phyloP scores from a whole-genome alignment of 192 early-diverging fungal genomes.

The Coemansia sp. region DNA sequence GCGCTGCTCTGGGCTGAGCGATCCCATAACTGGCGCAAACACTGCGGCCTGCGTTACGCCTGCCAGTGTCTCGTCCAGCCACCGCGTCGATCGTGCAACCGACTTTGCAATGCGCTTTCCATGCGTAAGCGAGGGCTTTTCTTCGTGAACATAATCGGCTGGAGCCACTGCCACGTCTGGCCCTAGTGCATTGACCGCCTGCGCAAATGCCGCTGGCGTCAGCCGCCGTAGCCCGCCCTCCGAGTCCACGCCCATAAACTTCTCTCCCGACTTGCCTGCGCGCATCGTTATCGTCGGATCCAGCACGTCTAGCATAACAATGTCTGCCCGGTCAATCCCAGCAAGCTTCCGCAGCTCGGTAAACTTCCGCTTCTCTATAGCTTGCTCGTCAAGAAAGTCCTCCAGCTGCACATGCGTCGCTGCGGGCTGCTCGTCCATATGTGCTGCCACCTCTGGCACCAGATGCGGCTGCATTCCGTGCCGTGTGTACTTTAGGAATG shows the following conservation, averaged over 20 bases:
- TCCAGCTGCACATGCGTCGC: slow-evolving; percentile 47
- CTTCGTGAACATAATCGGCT: slow-evolving; percentile 45
- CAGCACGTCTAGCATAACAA: slow-evolving; percentile 39
- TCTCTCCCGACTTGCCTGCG: slow-evolving; percentile 25
- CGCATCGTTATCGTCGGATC: slow-evolving; percentile 33
- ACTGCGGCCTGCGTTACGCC: slow-evolving; percentile 21
- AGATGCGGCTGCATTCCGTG: slow-evolving; percentile 51
- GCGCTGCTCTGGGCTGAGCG: slow-evolving; percentile 39
- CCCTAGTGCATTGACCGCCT: slow-evolving; percentile 21
- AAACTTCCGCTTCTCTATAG: slow-evolving; percentile 8
- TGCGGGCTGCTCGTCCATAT: slow-evolving; percentile 28
- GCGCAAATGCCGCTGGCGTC: slow-evolving; percentile 32
- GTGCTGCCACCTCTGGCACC: slow-evolving; percentile 46
- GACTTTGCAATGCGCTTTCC: slow-evolving; percentile 54
- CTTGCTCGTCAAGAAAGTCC: slow-evolving; percentile 42
- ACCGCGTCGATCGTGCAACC: slow-evolving; percentile 33
- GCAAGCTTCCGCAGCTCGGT: slow-evolving; percentile 29
- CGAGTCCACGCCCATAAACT: slow-evolving; percentile 43
- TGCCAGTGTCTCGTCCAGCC: slow-evolving; percentile 48
- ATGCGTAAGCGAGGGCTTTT: slow-evolving; percentile 33
- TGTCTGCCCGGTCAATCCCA: slow-evolving; percentile 15
- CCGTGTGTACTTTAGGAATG: slow-evolving; percentile 48
- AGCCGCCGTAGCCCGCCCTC: slow-evolving; percentile 40
- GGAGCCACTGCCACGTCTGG: slow-evolving; percentile 46
- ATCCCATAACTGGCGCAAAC: slow-evolving; percentile 50